Percentiles rank a stretch among this genome's conserved stretches.
phyloP scores from a whole-genome alignment of 352 stramenopile genomes.

The Albugo laibachii region DNA sequence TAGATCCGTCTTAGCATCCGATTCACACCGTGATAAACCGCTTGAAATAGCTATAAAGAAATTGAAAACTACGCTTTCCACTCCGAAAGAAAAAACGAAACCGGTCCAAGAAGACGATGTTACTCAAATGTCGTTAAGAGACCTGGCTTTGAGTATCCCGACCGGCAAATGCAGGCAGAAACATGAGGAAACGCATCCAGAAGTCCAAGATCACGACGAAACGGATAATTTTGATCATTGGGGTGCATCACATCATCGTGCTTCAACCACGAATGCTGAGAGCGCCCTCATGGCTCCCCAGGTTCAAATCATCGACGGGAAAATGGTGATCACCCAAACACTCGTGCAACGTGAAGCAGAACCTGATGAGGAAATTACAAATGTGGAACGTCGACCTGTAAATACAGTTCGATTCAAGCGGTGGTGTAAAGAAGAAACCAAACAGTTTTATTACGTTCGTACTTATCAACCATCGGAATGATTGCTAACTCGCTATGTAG shows the following conservation, averaged over 20 bases:
- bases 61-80: too few relatives aligned
- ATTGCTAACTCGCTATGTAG: slow-evolving; percentile 6
- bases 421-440: slow-evolving; percentile 68
- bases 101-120: slow-evolving; percentile 13
- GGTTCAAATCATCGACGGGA: slow-evolving; percentile 68
- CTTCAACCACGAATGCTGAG: slow-evolving; percentile 3
- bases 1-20: too few relatives aligned
- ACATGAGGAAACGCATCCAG: slow-evolving; percentile 31
- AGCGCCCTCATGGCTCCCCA: slow-evolving; percentile 50
- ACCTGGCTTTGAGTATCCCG: slow-evolving; percentile 53
- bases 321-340: slow-evolving; percentile 55
- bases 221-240: slow-evolving; percentile 9
- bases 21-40: too few relatives aligned
- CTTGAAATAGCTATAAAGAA: too few relatives aligned
- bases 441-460: slow-evolving; percentile 75
- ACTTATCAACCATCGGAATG: background rate
- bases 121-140: slow-evolving; percentile 71
- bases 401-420: slow-evolving; percentile 4
- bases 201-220: slow-evolving; percentile 1
- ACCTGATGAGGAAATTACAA: too few relatives aligned
- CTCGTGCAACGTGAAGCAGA: too few relatives aligned
- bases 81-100: background rate
- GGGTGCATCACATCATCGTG: background rate
- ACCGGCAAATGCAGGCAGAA: slow-evolving; percentile 29
- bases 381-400: too few relatives aligned